Evolutionary conservation across 2,329 filamentous ascomycete species (phyloP).

Genomic region (Fusarium albidum): DNA sequence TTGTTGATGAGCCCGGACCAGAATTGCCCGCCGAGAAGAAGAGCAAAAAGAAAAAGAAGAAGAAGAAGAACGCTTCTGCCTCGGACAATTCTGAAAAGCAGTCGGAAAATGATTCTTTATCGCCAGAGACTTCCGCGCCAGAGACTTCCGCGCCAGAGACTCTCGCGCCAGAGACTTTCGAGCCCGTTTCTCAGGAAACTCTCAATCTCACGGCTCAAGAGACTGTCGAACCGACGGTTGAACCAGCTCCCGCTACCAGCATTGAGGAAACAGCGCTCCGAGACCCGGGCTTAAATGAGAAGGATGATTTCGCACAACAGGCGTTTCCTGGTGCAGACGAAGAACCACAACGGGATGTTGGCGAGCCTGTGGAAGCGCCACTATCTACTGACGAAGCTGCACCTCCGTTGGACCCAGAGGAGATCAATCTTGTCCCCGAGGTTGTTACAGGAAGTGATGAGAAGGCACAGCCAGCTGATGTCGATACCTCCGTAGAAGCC

Average conservation of each 20-base stretch:
- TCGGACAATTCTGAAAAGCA: constrained; percentile 28
- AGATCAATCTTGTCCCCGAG: constrained; percentile 23
- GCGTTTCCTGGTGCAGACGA: constrained; percentile 4
- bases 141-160: constrained; percentile 18
- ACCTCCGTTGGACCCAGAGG: constrained; percentile 21
- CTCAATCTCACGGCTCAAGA: too few species aligned
- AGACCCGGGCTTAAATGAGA: constrained; percentile 5
- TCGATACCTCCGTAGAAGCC: constrained; percentile 33
- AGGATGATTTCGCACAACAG: constrained; percentile 13
- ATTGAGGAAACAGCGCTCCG: neutral
- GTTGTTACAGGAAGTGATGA: constrained; percentile 30
- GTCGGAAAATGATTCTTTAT: constrained; percentile 16
- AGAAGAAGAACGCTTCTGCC: constrained; percentile 33
- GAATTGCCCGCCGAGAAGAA: constrained; percentile 32
- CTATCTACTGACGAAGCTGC: constrained; percentile 14
- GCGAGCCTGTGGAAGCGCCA: constrained; percentile 12
- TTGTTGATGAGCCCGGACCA: constrained; percentile 6
- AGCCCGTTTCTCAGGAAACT: constrained; percentile 1
- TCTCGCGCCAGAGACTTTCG: constrained; percentile 14
- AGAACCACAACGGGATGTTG: constrained; percentile 7
- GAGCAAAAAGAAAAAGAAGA: constrained; percentile 51
- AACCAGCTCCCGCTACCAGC: neutral
- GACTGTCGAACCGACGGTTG: constrained; percentile 1
- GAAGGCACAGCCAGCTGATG: constrained; percentile 39
- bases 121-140: constrained; percentile 18